phyloP scores from a whole-genome alignment of 2,329 filamentous ascomycete genomes.

The Calonectria hawksworthii region DNA sequence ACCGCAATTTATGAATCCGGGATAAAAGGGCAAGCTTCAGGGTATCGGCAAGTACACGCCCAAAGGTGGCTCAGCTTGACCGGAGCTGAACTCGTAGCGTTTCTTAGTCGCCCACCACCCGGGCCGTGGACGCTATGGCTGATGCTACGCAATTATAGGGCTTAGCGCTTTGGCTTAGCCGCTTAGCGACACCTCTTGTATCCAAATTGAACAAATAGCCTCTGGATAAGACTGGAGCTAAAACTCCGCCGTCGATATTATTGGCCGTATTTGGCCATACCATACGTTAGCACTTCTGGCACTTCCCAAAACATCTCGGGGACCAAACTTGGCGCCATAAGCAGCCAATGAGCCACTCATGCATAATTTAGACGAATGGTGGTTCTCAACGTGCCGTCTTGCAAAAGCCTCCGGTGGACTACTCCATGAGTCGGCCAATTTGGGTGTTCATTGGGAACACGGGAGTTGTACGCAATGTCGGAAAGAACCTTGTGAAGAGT shows the following conservation, averaged over 20 bases:
- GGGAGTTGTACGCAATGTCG: not conserved
- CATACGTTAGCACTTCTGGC: not conserved
- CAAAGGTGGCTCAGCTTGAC: not conserved
- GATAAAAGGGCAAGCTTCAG: not conserved
- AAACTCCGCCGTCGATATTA: not conserved
- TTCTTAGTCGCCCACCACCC: not conserved
- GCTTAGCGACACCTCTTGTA: not conserved
- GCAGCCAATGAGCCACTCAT: not conserved
- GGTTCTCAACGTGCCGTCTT: not conserved
- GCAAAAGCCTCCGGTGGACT: too few relatives aligned
- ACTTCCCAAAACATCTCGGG: not conserved
- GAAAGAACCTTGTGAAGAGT: not conserved
- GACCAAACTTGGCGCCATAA: not conserved
- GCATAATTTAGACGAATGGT: not conserved
- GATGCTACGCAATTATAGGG: not conserved
- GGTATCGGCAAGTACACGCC: not conserved
- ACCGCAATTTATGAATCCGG: not conserved
- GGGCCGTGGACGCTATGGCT: not conserved
- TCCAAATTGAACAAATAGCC: not conserved
- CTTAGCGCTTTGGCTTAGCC: not conserved
- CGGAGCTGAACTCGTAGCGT: not conserved
- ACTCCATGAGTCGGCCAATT: too few relatives aligned
- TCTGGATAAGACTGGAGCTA: not conserved
- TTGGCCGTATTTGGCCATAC: not conserved
- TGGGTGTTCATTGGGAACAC: not conserved